Percentiles rank a stretch among this genome's conserved stretches.
phyloP scores from a whole-genome alignment of 73 alveolate genomes.

The Symbiodinium pilosum region DNA sequence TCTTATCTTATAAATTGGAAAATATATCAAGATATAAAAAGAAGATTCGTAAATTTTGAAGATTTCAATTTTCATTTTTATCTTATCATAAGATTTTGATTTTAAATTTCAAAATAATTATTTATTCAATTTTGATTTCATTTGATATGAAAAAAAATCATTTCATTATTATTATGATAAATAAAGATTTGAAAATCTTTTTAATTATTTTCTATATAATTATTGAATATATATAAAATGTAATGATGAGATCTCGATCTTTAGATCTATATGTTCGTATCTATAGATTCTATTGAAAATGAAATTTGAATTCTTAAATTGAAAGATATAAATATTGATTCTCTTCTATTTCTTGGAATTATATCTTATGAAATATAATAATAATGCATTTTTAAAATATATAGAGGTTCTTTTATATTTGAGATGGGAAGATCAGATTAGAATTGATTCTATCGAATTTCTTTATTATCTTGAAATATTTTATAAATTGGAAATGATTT shows the following conservation, averaged over 20 bases:
- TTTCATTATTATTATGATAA: background rate
- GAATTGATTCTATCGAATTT: background rate
- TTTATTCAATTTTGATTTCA: background rate
- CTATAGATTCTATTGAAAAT: background rate
- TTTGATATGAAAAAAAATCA: background rate
- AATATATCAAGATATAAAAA: too few relatives aligned
- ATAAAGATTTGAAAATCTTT: background rate
- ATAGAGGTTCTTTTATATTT: background rate
- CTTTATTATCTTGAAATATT: too few relatives aligned
- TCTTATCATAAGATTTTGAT: background rate
- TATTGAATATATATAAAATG: too few relatives aligned
- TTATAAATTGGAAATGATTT: background rate
- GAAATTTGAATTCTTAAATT: background rate
- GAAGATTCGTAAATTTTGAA: background rate
- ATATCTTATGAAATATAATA: background rate
- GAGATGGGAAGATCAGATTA: too few relatives aligned
- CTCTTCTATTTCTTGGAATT: too few relatives aligned
- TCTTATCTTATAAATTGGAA: background rate
- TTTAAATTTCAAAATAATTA: background rate
- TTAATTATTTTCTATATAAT: background rate
- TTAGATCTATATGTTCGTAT: too few relatives aligned
- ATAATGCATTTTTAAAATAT: background rate
- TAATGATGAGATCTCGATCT: too few relatives aligned
- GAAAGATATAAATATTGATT: background rate
- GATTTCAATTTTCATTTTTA: background rate